These are phyloP conservation scores for Pterocarpus santalinus DNA, from an alignment of 306 rosid species.

Conservation along the genomic window DNA sequence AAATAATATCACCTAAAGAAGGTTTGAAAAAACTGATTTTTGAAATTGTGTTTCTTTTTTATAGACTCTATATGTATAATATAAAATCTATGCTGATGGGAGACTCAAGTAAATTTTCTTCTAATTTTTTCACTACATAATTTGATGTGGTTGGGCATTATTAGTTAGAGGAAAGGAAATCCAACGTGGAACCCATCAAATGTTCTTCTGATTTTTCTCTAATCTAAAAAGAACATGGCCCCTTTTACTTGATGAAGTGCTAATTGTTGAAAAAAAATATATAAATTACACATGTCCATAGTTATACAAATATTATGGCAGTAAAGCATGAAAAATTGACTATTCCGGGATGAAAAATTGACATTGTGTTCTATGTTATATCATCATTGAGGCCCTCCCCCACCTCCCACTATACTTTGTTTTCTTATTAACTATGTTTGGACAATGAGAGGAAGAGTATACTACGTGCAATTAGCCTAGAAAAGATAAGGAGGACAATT, in stretches of 20 bases:
- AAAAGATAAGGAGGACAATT: constrained; percentile 12
- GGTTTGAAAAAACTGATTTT: background rate
- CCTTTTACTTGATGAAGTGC: background rate
- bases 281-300: background rate
- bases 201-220: background rate
- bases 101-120: background rate
- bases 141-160: background rate
- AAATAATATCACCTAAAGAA: background rate
- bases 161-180: background rate
- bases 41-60: background rate
- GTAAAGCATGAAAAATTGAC: background rate
- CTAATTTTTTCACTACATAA: background rate
- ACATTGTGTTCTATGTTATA: background rate
- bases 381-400: background rate
- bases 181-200: constrained; percentile 34
- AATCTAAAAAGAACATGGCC: background rate
- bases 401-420: background rate
- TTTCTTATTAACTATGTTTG: background rate
- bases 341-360: no score
- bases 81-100: background rate
- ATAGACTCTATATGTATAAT: no score
- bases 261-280: background rate
- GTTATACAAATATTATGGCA: background rate
- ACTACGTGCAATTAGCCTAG: background rate
- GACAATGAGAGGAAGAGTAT: background rate